phyloP scores from a whole-genome alignment of 495 filamentous ascomycete species.

The Tetracladium setigerum region DNA sequence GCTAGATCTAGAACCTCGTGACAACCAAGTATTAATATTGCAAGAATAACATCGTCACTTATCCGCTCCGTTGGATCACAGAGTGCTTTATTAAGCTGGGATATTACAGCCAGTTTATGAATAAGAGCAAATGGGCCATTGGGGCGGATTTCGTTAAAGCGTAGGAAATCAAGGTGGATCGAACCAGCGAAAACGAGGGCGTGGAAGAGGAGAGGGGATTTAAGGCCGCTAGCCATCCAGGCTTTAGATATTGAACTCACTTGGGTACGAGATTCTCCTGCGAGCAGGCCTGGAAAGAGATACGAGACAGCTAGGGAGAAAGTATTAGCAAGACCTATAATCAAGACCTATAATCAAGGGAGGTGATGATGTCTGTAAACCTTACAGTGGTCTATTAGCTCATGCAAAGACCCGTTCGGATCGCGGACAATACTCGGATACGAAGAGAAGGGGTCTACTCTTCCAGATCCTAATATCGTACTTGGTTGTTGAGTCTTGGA shows the following conservation, averaged over 20 bases:
- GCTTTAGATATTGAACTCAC: neutral
- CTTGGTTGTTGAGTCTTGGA: too few relatives aligned
- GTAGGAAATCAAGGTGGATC: neutral
- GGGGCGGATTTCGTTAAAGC: neutral
- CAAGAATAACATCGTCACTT: conserved; percentile 1
- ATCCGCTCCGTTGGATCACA: conserved; percentile 1
- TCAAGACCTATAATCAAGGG: too few relatives aligned
- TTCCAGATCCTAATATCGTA: neutral
- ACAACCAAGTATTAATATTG: conserved; percentile 2
- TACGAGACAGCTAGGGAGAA: neutral
- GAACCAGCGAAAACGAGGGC: neutral
- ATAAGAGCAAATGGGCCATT: neutral
- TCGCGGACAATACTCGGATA: neutral
- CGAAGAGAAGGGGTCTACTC: neutral
- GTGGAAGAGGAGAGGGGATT: conserved; percentile 4
- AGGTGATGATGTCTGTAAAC: neutral
- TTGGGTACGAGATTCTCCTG: neutral
- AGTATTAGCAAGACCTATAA: neutral
- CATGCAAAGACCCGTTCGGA: neutral
- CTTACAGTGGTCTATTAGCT: conserved; percentile 1
- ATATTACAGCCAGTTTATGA: too few relatives aligned
- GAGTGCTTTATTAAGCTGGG: too few relatives aligned
- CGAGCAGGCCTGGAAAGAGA: neutral
- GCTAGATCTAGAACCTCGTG: neutral
- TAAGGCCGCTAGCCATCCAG: neutral